Evolutionary conservation across 2,329 filamentous ascomycete genomes (phyloP).

Genomic region (Stachybotrys chartarum): DNA sequence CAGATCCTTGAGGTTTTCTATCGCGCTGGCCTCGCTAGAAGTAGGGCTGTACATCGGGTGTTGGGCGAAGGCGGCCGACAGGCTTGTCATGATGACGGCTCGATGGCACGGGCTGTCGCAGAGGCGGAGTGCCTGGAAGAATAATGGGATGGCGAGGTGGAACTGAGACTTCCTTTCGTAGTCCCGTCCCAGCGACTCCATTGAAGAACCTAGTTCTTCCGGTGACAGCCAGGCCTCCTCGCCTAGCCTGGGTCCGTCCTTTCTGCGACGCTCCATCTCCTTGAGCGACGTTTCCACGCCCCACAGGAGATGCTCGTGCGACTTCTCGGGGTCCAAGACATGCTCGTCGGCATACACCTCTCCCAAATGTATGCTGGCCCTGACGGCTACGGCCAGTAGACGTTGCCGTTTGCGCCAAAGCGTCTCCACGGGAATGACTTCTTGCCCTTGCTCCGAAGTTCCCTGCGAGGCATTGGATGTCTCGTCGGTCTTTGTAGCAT

Average conservation of each 20-base stretch:
- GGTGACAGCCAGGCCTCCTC: slow-evolving; percentile 66
- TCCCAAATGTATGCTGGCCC: slow-evolving; percentile 75
- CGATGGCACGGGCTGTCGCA: slow-evolving; percentile 65
- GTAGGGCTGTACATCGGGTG: slow-evolving; percentile 39
- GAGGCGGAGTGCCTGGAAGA: slow-evolving; percentile 73
- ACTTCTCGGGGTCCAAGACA: slow-evolving; percentile 64
- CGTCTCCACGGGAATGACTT: slow-evolving; percentile 30
- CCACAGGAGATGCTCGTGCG: slow-evolving; percentile 68
- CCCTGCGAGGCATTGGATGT: not conserved
- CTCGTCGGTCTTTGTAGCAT: slow-evolving; percentile 5
- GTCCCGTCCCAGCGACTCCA: slow-evolving; percentile 69
- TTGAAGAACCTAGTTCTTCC: slow-evolving; percentile 63
- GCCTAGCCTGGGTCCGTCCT: slow-evolving; percentile 60
- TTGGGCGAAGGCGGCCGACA: slow-evolving; percentile 66
- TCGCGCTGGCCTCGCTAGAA: slow-evolving; percentile 13
- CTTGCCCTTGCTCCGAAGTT: not conserved
- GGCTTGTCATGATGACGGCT: slow-evolving; percentile 80
- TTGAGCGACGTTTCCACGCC: slow-evolving; percentile 73
- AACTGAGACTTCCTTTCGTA: slow-evolving; percentile 70
- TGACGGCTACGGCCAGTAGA: slow-evolving; percentile 66
- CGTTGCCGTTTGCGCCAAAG: slow-evolving; percentile 54
- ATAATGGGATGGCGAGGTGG: slow-evolving; percentile 77
- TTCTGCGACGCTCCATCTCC: slow-evolving; percentile 63
- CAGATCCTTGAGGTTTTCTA: slow-evolving; percentile 17
- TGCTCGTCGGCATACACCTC: slow-evolving; percentile 74